Evolutionary conservation across 2,329 filamentous ascomycete genomes (phyloP).

Genomic region (Aspergillus tanneri): DNA sequence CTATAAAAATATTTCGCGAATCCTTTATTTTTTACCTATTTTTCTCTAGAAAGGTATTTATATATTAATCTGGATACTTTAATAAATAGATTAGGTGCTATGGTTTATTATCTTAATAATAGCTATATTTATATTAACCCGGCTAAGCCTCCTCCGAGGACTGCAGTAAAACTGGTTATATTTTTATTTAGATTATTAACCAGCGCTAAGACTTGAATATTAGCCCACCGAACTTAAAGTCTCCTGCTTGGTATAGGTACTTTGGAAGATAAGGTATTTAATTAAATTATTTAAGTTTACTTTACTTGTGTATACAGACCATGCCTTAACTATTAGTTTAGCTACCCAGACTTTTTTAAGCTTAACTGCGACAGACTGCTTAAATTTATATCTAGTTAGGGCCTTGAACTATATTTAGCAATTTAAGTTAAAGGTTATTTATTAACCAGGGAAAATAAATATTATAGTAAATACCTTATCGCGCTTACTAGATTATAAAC

Average conservation of each 20-base stretch:
- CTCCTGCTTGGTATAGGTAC: neutral
- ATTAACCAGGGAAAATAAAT: neutral
- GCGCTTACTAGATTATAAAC: neutral
- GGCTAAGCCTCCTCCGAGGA: neutral
- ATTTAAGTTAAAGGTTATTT: conserved; percentile 1
- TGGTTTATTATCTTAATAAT: neutral
- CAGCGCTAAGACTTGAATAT: neutral
- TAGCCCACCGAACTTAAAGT: neutral
- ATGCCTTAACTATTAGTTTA: neutral
- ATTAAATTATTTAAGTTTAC: too few relatives aligned
- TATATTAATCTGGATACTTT: too few relatives aligned
- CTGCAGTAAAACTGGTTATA: neutral
- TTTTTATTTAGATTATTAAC: neutral
- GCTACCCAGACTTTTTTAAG: neutral
- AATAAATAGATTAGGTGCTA: neutral
- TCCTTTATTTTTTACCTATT: too few relatives aligned
- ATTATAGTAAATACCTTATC: conserved; percentile 1
- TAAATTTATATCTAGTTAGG: neutral
- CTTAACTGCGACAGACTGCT: neutral
- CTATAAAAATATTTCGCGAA: too few relatives aligned
- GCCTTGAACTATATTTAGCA: neutral
- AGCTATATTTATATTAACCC: neutral
- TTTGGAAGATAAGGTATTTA: too few relatives aligned
- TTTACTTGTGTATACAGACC: too few relatives aligned
- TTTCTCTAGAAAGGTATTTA: too few relatives aligned